These are phyloP conservation scores for Salix viminalis DNA, from an alignment of 345 rosid species.

Conservation along the genomic window DNA sequence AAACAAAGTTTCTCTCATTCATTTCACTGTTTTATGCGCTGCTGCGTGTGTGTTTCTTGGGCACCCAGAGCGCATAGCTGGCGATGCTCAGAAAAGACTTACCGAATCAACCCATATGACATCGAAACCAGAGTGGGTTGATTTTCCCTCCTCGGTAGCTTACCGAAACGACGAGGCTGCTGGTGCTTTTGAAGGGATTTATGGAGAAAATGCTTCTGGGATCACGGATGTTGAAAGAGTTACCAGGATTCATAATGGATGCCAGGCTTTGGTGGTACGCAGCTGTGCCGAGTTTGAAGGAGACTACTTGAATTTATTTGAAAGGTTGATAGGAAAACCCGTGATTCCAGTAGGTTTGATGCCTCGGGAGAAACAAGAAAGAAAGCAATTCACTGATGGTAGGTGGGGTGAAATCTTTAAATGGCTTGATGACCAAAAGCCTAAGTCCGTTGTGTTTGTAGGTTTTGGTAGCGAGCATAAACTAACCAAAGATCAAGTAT, in stretches of 20 bases:
- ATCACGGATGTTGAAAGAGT: conserved; percentile 9
- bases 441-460: conserved; percentile 30
- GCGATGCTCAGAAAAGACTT: not conserved
- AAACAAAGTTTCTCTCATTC: conserved; percentile 8
- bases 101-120: too few species aligned
- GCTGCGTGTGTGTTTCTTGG: not conserved
- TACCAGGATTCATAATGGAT: not conserved
- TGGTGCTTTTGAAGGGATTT: not conserved
- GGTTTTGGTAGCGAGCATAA: conserved; percentile 32
- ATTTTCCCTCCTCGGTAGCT: conserved; percentile 16
- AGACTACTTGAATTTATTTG: conserved; percentile 8
- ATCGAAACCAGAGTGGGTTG: conserved; percentile 16
- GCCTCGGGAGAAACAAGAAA: conserved; percentile 2
- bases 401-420: conserved; percentile 13
- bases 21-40: conserved; percentile 22
- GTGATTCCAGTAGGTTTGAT: conserved; percentile 30
- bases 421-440: conserved; percentile 26
- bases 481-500: conserved; percentile 21
- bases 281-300: conserved; percentile 26
- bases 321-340: not conserved
- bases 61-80: not conserved
- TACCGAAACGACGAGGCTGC: conserved; percentile 5
- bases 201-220: conserved; percentile 16
- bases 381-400: not conserved
- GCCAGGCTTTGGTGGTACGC: conserved; percentile 15